Evolutionary conservation across 257 asterid genomes (phyloP), one percentile per base, ranked within the genome.

Genomic region (Scutellaria minor): DNA sequence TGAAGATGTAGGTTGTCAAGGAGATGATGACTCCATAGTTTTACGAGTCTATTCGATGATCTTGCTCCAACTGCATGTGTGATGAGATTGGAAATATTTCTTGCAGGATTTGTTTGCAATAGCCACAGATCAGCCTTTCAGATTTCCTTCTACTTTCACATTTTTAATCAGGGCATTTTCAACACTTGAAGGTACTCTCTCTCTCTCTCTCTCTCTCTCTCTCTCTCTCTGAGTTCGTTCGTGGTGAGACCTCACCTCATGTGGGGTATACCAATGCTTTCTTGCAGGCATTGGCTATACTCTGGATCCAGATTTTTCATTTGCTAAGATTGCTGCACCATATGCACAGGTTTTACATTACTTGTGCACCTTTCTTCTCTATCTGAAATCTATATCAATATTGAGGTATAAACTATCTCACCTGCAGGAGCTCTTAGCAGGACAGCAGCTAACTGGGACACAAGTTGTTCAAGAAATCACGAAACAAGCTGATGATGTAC

Each of bases 61-160:
- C 37, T 31, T 31, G 37, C 37, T 42, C 1, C n/a, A 39, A 6
- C n/a, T 59, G 58, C 31, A 56, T 22, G 13, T 45, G 27, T 31
- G 37, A 31, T 31, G 37, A 31, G 0, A 31, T 31, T 31, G 37
- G 37, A 31, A 31, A 31, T 45, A n/a, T 12, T 7, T 12, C 12
- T 70, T 83, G 85, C 89, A 91, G 97, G 98, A 92, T 82, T 90
- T 92, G 75, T 92, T 89, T 83, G 96, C 98, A 59, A 88, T 92
- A 78, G 96, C 96, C 40, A 73, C 86, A 10, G 98, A 92, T 82
- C 98, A 92, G 80, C 96, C 98, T 9, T 92, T 92, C 77, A 83
- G 96, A 2, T 89, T 92, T 59, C 98, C 98, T 74, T 80, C 98
- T 53, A 88, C 94, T 75, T 92, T 92, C 76, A 87, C 96, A 10